phyloP scores from a whole-genome alignment of 768 basidiomycete species.

The Suillus occidentalis region DNA sequence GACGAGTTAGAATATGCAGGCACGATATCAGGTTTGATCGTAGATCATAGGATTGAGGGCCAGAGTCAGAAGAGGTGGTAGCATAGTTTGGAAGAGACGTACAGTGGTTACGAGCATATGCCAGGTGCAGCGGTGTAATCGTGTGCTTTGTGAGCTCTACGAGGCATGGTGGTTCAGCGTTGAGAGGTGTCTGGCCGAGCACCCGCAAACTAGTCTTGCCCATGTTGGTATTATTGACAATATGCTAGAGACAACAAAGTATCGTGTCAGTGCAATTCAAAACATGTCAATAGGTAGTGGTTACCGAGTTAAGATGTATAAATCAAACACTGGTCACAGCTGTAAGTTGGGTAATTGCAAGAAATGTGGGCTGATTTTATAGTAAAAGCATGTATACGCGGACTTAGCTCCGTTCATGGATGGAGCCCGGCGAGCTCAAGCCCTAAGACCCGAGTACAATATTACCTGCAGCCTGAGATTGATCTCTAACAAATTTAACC shows the following conservation, averaged over 20 bases:
- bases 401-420: not conserved
- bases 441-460: not conserved
- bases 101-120: slow-evolving; percentile 75
- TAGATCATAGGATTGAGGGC: not conserved
- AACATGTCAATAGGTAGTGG: not conserved
- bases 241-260: not conserved
- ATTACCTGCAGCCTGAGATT: not conserved
- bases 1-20: slow-evolving; percentile 34
- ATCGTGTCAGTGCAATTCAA: not conserved
- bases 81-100: slow-evolving; percentile 39
- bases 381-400: not conserved
- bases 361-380: slow-evolving; percentile 1
- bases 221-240: slow-evolving; percentile 15
- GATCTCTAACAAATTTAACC: not conserved
- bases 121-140: slow-evolving; percentile 60
- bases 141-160: slow-evolving; percentile 46
- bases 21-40: slow-evolving; percentile 18
- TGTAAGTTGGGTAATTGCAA: not conserved
- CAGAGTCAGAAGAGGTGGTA: slow-evolving; percentile 4
- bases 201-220: slow-evolving; percentile 19
- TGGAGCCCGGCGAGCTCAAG: not conserved
- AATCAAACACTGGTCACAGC: not conserved
- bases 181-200: slow-evolving; percentile 51
- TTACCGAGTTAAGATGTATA: not conserved
- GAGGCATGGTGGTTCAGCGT: slow-evolving; percentile 66